Evolutionary conservation across 352 stramenopile genomes (phyloP), one percentile per base, ranked within the genome.

Genomic region (Phytophthora pluvialis): DNA sequence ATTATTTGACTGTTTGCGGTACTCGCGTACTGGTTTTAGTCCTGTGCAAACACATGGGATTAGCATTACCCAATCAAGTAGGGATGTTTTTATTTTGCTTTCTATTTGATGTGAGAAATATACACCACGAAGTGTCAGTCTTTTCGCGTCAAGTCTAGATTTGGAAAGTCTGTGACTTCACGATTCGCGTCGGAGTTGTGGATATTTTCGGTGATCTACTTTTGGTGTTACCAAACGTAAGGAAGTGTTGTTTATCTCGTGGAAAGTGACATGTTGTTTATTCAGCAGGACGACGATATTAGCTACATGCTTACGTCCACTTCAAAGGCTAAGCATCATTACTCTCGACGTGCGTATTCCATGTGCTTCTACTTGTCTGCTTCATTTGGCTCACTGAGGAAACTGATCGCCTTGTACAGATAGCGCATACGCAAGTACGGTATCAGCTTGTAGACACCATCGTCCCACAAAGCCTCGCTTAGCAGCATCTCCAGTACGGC

Each of bases 401-500:
- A 51, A 32, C 12, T 25, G 15, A 50, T 35, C 3, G 21, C 26
- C 12, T 61, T 46, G 42, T 61, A 47, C n/a, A 61, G 35, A 18
- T 15, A 61, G 1, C 33, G 31, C 40, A 46, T 36, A 6, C 18
- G 44, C 7, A 60, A 10, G 5, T 60, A 60, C 1, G 52, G 39
- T 16, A 33, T 9, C 3, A 60, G 42, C 3, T 31, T 25, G 21
- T 60, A 60, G 7, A 60, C 25, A 6, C 40, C 43, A 6, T 43
- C 29, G 16, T 44, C 52, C 39, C 39, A 60, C 13, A 5, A 25
- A 28, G 29, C 16, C 8, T 45, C 36, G 8, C 11, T 25, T 4
- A 56, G 29, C 35, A 51, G 18, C 40, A 60, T 60, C 28, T 60
- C 40, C 39, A 59, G 16, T 10, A 59, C 18, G 4, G 35, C 55